These are phyloP conservation scores for Hymenoscyphus infarciens DNA, from an alignment of 2,329 filamentous ascomycete genomes.

Conservation along the genomic window DNA sequence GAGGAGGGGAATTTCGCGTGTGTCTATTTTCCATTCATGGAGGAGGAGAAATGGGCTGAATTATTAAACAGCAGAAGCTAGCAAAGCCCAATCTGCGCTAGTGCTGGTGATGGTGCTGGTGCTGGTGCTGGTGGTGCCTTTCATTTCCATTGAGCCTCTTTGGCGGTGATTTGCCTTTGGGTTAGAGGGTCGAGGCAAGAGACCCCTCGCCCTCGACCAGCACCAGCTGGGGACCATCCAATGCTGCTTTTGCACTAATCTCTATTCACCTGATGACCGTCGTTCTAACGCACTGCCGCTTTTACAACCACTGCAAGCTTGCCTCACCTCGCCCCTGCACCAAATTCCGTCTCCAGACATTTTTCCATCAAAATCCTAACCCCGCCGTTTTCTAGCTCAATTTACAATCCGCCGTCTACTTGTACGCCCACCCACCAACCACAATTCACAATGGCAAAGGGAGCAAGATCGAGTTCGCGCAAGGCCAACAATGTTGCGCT, in stretches of 20 bases:
- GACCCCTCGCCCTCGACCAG: too few species aligned
- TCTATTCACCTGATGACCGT: too few species aligned
- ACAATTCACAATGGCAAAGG: slow-evolving; percentile 72
- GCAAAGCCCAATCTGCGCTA: neutral
- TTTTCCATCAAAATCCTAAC: neutral
- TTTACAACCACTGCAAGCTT: too few species aligned
- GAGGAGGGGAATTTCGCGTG: neutral
- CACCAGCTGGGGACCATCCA: neutral
- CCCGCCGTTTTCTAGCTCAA: neutral
- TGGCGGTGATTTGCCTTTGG: neutral
- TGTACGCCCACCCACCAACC: neutral
- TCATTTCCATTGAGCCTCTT: neutral
- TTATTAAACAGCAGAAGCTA: neutral
- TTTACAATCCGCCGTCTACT: neutral
- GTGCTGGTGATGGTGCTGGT: too few species aligned
- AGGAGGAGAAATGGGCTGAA: neutral
- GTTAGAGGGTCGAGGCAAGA: too few species aligned
- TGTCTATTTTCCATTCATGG: neutral
- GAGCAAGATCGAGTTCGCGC: slow-evolving; percentile 70
- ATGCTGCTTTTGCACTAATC: neutral
- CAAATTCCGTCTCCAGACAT: neutral
- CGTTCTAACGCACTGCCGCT: neutral
- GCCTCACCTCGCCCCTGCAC: too few species aligned
- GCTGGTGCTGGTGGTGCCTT: neutral
- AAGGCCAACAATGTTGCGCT: slow-evolving; percentile 83